Percentiles rank a stretch among this genome's conserved stretches.
Conservation (phyloP, 176 grass and related monocot genomes). For the Cenchrus purpureus region DNA sequence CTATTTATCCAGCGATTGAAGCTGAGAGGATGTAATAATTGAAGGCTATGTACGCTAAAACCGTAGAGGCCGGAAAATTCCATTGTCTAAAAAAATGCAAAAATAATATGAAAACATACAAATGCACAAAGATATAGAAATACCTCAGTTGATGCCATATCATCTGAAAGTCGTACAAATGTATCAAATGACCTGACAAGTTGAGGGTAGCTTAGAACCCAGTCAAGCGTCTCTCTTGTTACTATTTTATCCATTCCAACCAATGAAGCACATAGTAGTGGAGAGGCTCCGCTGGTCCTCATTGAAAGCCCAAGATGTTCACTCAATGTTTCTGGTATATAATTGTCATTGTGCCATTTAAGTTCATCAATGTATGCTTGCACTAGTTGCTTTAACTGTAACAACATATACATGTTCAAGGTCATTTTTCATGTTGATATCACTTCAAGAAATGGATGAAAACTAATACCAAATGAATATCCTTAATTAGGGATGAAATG, state of each 20-base stretch:
- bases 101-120: too few relatives aligned
- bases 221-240: not conserved
- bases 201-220: constrained; percentile 11
- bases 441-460: not conserved
- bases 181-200: not conserved
- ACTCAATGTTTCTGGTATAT: not conserved
- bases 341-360: constrained; percentile 26
- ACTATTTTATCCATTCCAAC: constrained; percentile 23
- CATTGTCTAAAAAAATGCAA: too few relatives aligned
- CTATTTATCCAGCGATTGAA: too few relatives aligned
- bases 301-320: constrained; percentile 26
- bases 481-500: not conserved
- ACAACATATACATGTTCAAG: not conserved
- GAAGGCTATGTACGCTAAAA: too few relatives aligned
- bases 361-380: constrained; percentile 22
- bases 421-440: not conserved
- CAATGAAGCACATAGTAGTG: not conserved
- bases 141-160: constrained; percentile 34
- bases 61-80: too few relatives aligned
- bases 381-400: constrained; percentile 33
- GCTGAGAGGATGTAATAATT: too few relatives aligned
- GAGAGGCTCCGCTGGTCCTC: not conserved
- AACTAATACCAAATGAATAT: too few relatives aligned
- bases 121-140: not conserved
- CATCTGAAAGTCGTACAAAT: constrained; percentile 15